Percentiles rank a stretch among this genome's conserved stretches.
phyloP scores from a whole-genome alignment of 345 rosid genomes.

The Microcos paniculata region DNA sequence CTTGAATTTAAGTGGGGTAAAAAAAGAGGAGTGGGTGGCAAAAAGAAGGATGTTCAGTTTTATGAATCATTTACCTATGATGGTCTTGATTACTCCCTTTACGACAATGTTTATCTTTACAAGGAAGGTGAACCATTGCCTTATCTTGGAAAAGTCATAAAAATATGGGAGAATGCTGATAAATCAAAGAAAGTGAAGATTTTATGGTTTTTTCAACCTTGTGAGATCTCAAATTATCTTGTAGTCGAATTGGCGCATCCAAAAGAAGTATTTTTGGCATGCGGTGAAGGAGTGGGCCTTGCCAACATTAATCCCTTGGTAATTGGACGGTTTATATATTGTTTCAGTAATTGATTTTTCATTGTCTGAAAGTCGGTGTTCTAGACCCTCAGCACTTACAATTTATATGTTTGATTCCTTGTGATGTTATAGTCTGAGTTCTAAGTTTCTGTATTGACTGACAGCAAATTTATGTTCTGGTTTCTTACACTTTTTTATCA shows the following conservation, averaged over 20 bases:
- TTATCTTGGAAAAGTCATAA: constrained; percentile 63
- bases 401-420: not conserved
- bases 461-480: not conserved
- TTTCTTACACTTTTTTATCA: not conserved
- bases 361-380: not conserved
- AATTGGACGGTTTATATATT: constrained; percentile 26
- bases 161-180: constrained; percentile 63
- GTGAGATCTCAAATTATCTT: constrained; percentile 53
- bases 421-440: not conserved
- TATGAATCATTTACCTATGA: constrained; percentile 74
- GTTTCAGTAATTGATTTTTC: not conserved
- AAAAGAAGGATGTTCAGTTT: constrained; percentile 56
- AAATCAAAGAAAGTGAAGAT: constrained; percentile 57
- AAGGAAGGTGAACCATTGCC: constrained; percentile 51
- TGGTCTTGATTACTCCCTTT: constrained; percentile 62
- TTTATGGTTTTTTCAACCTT: constrained; percentile 79
- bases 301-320: constrained; percentile 75
- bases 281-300: constrained; percentile 81
- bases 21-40: constrained; percentile 58
- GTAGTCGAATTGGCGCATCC: constrained; percentile 28
- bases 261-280: constrained; percentile 82
- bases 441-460: not conserved
- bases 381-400: not conserved
- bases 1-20: constrained; percentile 76
- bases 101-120: constrained; percentile 61